A percentile compares a stretch with the other conserved stretches of the same genome.
These are phyloP conservation scores for Stipa capillata DNA, from an alignment of 176 grass and related monocot species.

Conservation along the genomic window DNA sequence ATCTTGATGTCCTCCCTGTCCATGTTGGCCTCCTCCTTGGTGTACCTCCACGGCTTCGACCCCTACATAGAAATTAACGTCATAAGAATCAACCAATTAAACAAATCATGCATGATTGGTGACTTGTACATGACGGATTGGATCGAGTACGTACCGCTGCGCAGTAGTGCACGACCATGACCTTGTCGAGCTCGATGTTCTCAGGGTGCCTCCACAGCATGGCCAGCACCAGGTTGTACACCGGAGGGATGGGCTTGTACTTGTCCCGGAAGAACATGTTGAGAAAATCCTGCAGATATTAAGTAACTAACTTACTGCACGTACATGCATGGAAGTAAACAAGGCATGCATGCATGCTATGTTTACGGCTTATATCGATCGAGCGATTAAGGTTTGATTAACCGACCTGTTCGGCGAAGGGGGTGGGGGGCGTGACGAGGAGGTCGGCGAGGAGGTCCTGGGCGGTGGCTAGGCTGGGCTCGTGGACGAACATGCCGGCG, in stretches of 20 bases:
- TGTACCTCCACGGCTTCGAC: conserved; percentile 66
- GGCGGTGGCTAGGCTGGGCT: conserved; percentile 38
- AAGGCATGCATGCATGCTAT: too few relatives aligned
- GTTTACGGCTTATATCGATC: too few relatives aligned
- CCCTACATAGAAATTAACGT: conserved; percentile 29
- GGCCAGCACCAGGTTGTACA: conserved; percentile 73
- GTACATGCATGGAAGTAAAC: too few relatives aligned
- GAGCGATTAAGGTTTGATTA: too few relatives aligned
- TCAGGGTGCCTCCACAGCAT: conserved; percentile 79
- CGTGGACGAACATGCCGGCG: conserved; percentile 68
- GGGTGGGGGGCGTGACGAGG: conserved; percentile 24
- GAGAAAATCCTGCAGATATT: conserved; percentile 69
- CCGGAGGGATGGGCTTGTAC: conserved; percentile 41
- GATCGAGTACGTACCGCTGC: conserved; percentile 41
- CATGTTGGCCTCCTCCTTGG: conserved; percentile 63
- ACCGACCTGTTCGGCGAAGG: conserved; percentile 69
- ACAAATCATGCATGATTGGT: too few relatives aligned
- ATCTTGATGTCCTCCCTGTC: conserved; percentile 50
- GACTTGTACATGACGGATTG: too few relatives aligned
- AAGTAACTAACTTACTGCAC: too few relatives aligned
- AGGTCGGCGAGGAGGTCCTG: conserved; percentile 33
- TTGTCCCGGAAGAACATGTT: conserved; percentile 61
- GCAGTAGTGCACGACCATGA: conserved; percentile 82
- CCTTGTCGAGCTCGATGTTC: conserved; percentile 40
- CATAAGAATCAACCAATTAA: too few relatives aligned